Evolutionary conservation across 1,284 basidiomycete genomes (phyloP).

Genomic region (Leccinum colubrinum): DNA sequence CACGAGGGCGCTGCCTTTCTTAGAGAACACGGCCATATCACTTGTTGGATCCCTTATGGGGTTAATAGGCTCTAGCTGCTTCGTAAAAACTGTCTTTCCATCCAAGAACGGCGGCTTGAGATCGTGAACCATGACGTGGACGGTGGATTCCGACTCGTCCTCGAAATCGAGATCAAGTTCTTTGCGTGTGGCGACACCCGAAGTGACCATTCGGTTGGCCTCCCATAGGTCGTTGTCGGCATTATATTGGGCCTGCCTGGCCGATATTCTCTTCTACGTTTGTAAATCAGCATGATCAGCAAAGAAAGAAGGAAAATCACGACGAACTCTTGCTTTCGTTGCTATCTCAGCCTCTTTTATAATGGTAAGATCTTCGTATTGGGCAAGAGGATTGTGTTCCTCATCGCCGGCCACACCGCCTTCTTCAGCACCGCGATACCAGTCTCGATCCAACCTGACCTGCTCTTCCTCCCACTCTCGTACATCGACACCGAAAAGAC

Average conservation of each 20-base stretch:
- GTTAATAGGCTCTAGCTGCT: constrained; percentile 96
- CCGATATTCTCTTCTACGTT: constrained; percentile 78
- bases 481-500: constrained; percentile 56
- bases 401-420: constrained; percentile 84
- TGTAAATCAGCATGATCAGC: constrained; percentile 6
- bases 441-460: constrained; percentile 84
- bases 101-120: constrained; percentile 98
- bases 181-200: constrained; percentile 87
- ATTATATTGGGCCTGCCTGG: constrained; percentile 93
- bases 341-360: constrained; percentile 79
- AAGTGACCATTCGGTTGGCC: constrained; percentile 94
- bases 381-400: constrained; percentile 89
- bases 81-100: constrained; percentile 94
- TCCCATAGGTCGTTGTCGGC: constrained; percentile 99
- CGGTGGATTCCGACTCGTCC: constrained; percentile 92
- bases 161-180: constrained; percentile 89
- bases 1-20: constrained; percentile 92
- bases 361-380: constrained; percentile 81
- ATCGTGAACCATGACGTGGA: constrained; percentile 97
- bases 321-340: constrained; percentile 68
- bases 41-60: constrained; percentile 93
- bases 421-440: constrained; percentile 91
- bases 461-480: constrained; percentile 97
- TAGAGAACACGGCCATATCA: constrained; percentile 94
- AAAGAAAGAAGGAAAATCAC: neutral